These are phyloP conservation scores for Rheum nobile DNA, from an alignment of 148 eudicot species.

Conservation along the genomic window DNA sequence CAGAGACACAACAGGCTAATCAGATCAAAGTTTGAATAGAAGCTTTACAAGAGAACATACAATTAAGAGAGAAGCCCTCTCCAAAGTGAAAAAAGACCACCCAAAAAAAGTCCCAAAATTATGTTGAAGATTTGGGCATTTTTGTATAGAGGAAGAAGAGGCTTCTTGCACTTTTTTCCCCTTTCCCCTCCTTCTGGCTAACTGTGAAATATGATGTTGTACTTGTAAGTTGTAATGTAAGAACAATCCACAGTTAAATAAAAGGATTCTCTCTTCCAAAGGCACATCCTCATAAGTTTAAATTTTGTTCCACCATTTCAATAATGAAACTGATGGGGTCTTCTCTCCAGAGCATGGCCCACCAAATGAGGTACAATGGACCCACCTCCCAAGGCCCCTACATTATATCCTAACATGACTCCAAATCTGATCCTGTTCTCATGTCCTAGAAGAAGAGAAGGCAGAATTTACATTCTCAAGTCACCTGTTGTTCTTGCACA, in stretches of 20 bases:
- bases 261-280: constrained; percentile 5
- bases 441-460: neutral
- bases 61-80: constrained; percentile 57
- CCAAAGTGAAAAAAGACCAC: constrained; percentile 15
- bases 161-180: constrained; percentile 36
- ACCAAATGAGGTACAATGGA: neutral
- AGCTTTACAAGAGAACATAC: constrained; percentile 10
- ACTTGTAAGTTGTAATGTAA: constrained; percentile 9
- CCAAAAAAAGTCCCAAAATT: constrained; percentile 20
- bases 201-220: constrained; percentile 20
- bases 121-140: constrained; percentile 26
- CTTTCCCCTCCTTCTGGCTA: neutral
- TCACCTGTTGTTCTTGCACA: neutral
- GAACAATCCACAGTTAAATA: constrained; percentile 9
- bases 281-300: neutral
- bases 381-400: neutral
- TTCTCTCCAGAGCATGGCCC: constrained; percentile 2
- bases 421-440: neutral
- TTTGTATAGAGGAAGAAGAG: constrained; percentile 76
- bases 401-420: neutral
- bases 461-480: neutral
- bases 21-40: constrained; percentile 17
- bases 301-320: neutral
- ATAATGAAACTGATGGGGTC: constrained; percentile 6
- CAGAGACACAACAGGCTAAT: neutral